Base-by-base conservation (phyloP, 2,329 filamentous ascomycete species). In the Verticillium zaregamsianum region DNA sequence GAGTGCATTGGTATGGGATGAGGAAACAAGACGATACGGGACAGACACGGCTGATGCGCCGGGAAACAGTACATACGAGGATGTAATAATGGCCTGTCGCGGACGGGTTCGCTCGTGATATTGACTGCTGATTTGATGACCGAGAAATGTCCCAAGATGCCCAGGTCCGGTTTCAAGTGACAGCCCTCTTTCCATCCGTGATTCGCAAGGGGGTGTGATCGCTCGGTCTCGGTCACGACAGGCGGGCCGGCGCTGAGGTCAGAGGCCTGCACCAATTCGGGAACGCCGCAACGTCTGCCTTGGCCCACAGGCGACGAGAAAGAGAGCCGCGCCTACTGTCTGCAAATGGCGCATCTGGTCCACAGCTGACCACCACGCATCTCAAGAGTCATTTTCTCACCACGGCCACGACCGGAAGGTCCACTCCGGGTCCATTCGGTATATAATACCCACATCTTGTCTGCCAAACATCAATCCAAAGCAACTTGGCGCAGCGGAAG, bases 81-180 rank as follows among this genome's bases (percentile, higher is more conserved):
- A 65, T 65, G 61, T 61, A 63, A 63, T 61, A 65, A 63, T 63
- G 28, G 54, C 64, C 63, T 64, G 64, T 65, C 57, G 61, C 61
- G 40, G 49, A 61, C 57, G 63, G 63, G 59, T 58, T 52, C n/a
- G 20, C 20, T 12, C n/a, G 8, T 52, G n/a, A 23, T 20, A 23
- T 20, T 25, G 45, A 52, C 45, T 12, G n/a, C 45, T 12, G n/a
- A 11, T 25, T 12, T 52, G 20, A 20, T 7, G 39, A 45, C 17
- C 8, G 17, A 45, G 17, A 9, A 17, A 45, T 28, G 4, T 28
- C 28, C 25, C 28, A 28, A 28, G 28, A 5, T 28, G 28, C 28
- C 28, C 28, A 28, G 28, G 28, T 28, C 28, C 28, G 28, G 28
- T 28, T 28, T 28, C 28, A 28, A 28, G 3, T 28, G 28, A 28